Evolutionary conservation across 768 basidiomycete genomes (phyloP).

Genomic region (Rhizopogon salebrosus): DNA sequence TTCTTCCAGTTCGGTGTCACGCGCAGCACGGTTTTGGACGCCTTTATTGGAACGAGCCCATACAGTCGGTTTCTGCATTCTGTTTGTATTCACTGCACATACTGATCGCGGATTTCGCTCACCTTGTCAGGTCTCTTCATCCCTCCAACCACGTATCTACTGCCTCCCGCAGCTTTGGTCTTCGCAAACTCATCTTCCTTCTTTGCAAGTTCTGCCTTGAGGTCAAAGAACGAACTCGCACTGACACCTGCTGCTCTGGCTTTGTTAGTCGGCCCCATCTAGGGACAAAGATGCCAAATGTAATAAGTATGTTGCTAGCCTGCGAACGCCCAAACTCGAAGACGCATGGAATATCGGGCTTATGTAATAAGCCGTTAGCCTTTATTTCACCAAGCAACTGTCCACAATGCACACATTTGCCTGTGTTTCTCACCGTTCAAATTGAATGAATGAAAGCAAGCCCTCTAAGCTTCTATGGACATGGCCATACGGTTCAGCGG

Average conservation of each 20-base stretch:
- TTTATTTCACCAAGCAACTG: too few relatives aligned
- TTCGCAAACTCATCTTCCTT: constrained; percentile 57
- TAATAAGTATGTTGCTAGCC: too few relatives aligned
- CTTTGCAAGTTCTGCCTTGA: constrained; percentile 54
- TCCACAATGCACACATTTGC: too few relatives aligned
- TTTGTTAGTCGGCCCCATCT: constrained; percentile 47
- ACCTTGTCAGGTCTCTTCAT: constrained; percentile 72
- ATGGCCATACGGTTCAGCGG: too few relatives aligned
- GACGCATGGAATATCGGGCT: too few relatives aligned
- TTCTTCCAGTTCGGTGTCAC: constrained; percentile 68
- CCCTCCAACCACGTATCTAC: constrained; percentile 50
- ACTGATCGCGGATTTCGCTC: background rate
- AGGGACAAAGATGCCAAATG: background rate
- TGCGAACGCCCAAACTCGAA: too few relatives aligned
- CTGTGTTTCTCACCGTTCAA: too few relatives aligned
- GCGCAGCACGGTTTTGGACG: constrained; percentile 53
- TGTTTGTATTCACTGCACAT: background rate
- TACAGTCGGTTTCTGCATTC: constrained; percentile 61
- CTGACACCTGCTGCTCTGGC: constrained; percentile 67
- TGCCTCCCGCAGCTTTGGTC: constrained; percentile 54
- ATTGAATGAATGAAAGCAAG: too few relatives aligned
- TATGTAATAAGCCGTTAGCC: too few relatives aligned
- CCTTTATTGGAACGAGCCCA: constrained; percentile 80
- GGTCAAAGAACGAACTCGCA: constrained; percentile 74
- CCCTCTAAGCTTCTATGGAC: too few relatives aligned